Evolutionary conservation across 2,329 filamentous ascomycete genomes (phyloP), one percentile per base, ranked within the genome.

Genomic region (Pyrenochaeta sp.): DNA sequence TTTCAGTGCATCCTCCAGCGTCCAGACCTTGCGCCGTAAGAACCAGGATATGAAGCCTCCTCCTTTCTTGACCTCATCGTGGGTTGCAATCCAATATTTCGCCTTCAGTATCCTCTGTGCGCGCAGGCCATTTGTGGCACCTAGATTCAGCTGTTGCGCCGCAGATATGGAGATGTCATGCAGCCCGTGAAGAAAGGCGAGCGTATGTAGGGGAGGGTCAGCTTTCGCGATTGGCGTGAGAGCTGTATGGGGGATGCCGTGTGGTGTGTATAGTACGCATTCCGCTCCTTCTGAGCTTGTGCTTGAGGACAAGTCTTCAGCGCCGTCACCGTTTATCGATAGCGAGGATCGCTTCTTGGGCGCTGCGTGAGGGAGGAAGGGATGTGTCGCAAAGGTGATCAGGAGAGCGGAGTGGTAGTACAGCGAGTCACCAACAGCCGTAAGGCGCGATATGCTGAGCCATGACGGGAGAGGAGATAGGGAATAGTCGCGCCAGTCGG

Each of bases 21-120:
- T 81, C 62, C 81, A 72, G 0, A 77, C 68, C 48, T 77, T 81
- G 34, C 81, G 65, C 34, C 69, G 73, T 55, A 84, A 77, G 74
- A 76, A 84, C 77, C 78, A 83, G 1, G 74, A 82, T 9, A 90
- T 82, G 5, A 89, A 64, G 0, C 87, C 87, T 0, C 81, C 81
- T 0, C 86, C 87, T 52, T 74, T 82, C 73, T 90, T 90, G 4
- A 85, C 77, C 72, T 90, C 88, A 62, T 89, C 87, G 64, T 90
- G 88, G 27, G 88, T 90, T 0, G 82, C 83, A 19, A 90, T 75
- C 88, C 88, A 90, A 66, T 90, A 90, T 62, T 79, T 83, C 0
- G 86, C 84, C 1, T 80, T 77, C 30, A 85, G 73, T 4, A 82
- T 73, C 15, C 80, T 74, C 56, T 86, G 86, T 2, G 85, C 84